Base-by-base conservation (phyloP, 768 basidiomycete genomes). In the Pholiota microspora region DNA sequence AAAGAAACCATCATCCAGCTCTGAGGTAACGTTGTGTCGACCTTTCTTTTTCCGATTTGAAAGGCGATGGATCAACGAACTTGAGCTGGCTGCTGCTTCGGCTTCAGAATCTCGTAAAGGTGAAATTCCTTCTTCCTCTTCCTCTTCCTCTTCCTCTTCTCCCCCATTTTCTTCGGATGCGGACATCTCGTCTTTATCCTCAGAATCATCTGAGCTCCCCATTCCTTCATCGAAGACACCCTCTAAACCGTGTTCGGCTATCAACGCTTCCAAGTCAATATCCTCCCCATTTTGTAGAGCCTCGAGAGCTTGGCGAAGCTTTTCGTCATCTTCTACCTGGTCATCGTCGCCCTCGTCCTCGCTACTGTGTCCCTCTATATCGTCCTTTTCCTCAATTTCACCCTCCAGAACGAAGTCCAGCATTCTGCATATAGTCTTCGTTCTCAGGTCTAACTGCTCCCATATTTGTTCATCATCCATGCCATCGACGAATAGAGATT, bases 1-100 rank as follows among this genome's bases (percentile, higher is more conserved):
- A 71, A 98, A 98, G 74, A 98, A 98, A 12, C 78, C 84, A 66
- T 98, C 96, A 68, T 98, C 88, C 25, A 98, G 80, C 38, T 79
- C 78, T 36, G 69, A 62, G 21, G 47, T 42, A 42, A 12, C 21
- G 16, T 2, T 21, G 49, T 61, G 59, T 36, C 45, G 42, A 4
- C 53, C 56, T 53, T 59, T 62, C 45, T 62, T 70, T 50, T 61
- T 62, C 50, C 64, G 65, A 60, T 60, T 65, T 64, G 66, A 56
- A 59, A 50, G 45, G 61, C 57, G 49, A 66, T 71, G 29, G 75
- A 25, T 32, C 65, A 21, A 21, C n/a, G 27, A 67, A 67, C 42
- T 65, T 68, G 45, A 60, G 64, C 4, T 66, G 64, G 27, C 56
- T 57, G 4, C 64, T 24, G 65, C 67, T 27, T 67, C 63, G 2